These are phyloP conservation scores for Naganishia antarctica DNA, from an alignment of 768 basidiomycete genomes.

Conservation along the genomic window DNA sequence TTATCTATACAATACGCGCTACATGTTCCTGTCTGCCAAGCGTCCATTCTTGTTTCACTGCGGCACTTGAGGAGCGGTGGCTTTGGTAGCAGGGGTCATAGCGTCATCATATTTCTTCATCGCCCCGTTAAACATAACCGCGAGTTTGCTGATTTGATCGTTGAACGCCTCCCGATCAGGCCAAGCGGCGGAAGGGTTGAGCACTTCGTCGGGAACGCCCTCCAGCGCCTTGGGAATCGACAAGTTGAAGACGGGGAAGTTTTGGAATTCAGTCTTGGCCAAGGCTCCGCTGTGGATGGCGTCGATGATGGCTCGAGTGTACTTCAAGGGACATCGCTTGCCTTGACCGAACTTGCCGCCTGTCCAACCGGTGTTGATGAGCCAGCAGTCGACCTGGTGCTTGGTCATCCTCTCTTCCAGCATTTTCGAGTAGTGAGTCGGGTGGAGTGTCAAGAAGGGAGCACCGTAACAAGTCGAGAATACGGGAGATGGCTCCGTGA, in stretches of 20 bases:
- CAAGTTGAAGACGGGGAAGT: constrained; percentile 72
- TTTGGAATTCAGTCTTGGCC: constrained; percentile 79
- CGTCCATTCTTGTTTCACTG: not conserved
- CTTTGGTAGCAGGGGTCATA: constrained; percentile 70
- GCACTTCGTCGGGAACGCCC: constrained; percentile 82
- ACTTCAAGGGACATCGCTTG: constrained; percentile 92
- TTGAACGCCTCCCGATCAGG: constrained; percentile 80
- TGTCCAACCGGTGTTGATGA: constrained; percentile 89
- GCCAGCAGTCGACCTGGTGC: constrained; percentile 87
- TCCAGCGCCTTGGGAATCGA: constrained; percentile 74
- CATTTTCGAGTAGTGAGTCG: constrained; percentile 93
- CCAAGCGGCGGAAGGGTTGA: constrained; percentile 80
- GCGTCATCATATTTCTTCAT: constrained; percentile 88
- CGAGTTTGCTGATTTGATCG: constrained; percentile 80
- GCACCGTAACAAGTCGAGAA: constrained; percentile 99
- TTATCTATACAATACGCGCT: constrained; percentile 17
- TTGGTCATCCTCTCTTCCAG: constrained; percentile 87
- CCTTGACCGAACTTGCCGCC: constrained; percentile 89
- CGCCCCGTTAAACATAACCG: constrained; percentile 87
- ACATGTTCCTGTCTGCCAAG: not conserved
- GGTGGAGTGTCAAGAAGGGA: constrained; percentile 98
- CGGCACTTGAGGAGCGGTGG: constrained; percentile 63
- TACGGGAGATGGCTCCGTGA: constrained; percentile 95
- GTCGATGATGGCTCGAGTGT: constrained; percentile 92
- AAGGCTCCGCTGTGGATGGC: constrained; percentile 92